Evolutionary conservation across 805 yeast species (phyloP), one percentile per base, ranked within the genome.

Genomic region (Barnettozyma sucrosica): DNA sequence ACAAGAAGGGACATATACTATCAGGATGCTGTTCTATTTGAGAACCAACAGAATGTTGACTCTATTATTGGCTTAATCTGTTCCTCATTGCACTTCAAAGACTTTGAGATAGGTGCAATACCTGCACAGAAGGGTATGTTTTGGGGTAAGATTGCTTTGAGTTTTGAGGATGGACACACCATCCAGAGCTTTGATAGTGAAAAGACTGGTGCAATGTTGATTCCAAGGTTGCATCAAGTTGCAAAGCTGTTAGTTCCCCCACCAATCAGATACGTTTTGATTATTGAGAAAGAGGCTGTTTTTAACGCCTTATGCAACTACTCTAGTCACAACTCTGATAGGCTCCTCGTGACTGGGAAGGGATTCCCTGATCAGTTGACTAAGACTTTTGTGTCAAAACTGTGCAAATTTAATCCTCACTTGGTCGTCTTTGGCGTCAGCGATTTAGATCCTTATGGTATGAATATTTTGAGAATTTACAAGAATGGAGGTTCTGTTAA

Each of bases 381-480:
- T 0, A 68, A 70, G 46, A 48, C 52, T 11, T 79, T 82, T 53
- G 55, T 79, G 0, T 47, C 59, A 4, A 51, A 46, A 41, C 46
- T 76, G 25, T 41, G 61, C 11, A 23, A 44, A 37, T 26, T 23
- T 6, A 34, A 62, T n/a, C 61, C 64, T 2, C 36, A 48, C 1
- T 53, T 67, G 1, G 68, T 69, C 5, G 65, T 80, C 14, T 54
- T 64, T 16, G 78, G 79, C 1, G 66, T 75, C 50, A 76, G 79
- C 23, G 92, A 85, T 62, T 72, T 83, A 24, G 92, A 85, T 58
- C 77, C 85, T 2, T 76, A 80, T 62, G 92, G 90, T 0, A 57
- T 80, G 7, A 69, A 72, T 55, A 85, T 84, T n/a, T 71, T 75
- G 37, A 57, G 67, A 24, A 74, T 72, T 43, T 82, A 75, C 56